Percentiles rank a stretch among this genome's conserved stretches.
These are phyloP conservation scores for Colletotrichum scovillei DNA, from an alignment of 2,329 filamentous ascomycete species.

Conservation along the genomic window DNA sequence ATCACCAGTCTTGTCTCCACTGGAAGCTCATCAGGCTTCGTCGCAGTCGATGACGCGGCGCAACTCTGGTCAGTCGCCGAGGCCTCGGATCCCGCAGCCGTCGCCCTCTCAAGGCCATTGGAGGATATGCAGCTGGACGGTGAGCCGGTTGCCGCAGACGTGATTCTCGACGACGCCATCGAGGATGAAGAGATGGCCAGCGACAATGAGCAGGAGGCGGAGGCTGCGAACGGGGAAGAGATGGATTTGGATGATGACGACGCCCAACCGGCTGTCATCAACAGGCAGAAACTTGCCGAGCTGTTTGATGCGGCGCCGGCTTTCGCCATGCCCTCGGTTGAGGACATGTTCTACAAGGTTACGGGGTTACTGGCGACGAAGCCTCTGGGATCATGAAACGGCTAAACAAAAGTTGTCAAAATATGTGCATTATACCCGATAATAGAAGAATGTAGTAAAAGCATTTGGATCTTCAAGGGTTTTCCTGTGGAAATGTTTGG, in stretches of 20 bases:
- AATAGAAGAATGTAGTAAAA: conserved; percentile 29
- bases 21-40: conserved; percentile 75
- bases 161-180: conserved; percentile 41
- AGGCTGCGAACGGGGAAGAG: conserved; percentile 53
- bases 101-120: conserved; percentile 65
- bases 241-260: conserved; percentile 60
- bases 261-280: conserved; percentile 69
- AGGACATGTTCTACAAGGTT: conserved; percentile 81
- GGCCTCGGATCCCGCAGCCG: conserved; percentile 64
- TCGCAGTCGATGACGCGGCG: conserved; percentile 80
- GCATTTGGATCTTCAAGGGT: not conserved
- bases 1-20: conserved; percentile 76
- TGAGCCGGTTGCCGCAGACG: conserved; percentile 38
- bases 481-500: not conserved
- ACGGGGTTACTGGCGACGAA: conserved; percentile 72
- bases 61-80: conserved; percentile 75
- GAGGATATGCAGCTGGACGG: conserved; percentile 61
- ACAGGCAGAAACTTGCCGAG: conserved; percentile 74
- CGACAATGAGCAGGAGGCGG: conserved; percentile 54
- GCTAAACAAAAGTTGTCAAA: conserved; percentile 22
- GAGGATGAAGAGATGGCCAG: conserved; percentile 56
- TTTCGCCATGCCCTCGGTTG: conserved; percentile 77
- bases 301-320: conserved; percentile 78
- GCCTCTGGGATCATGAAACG: conserved; percentile 49
- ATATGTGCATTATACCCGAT: conserved; percentile 35